Conservation (phyloP, 2,329 filamentous ascomycete species). For the Talaromyces sp. region DNA sequence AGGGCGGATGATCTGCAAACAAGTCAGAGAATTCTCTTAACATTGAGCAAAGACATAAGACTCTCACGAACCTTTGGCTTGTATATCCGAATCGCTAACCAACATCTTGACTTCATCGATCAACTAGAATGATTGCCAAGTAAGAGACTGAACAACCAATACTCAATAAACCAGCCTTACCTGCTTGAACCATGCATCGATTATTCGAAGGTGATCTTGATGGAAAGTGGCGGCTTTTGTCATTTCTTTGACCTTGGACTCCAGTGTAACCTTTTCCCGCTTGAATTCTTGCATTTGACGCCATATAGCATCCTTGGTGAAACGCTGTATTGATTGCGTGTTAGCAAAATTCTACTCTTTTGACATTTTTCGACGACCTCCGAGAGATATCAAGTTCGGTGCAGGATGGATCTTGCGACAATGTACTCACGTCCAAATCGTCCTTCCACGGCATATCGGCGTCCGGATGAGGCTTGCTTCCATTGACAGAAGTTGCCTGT, state of each 20-base stretch:
- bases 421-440: slow-evolving; percentile 64
- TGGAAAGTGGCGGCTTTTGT: slow-evolving; percentile 73
- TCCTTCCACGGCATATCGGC: slow-evolving; percentile 65
- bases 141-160: slow-evolving; percentile 2
- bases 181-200: slow-evolving; percentile 93
- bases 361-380: background rate
- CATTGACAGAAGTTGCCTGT: slow-evolving; percentile 70
- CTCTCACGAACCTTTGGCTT: slow-evolving; percentile 22
- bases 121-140: slow-evolving; percentile 20
- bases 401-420: slow-evolving; percentile 18
- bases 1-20: slow-evolving; percentile 22
- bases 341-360: background rate
- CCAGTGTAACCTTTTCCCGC: slow-evolving; percentile 75
- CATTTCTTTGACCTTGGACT: slow-evolving; percentile 73
- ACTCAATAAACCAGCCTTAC: slow-evolving; percentile 44
- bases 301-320: slow-evolving; percentile 92
- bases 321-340: slow-evolving; percentile 54
- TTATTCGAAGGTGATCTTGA: slow-evolving; percentile 84
- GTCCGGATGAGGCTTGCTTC: slow-evolving; percentile 57
- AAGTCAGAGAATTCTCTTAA: background rate
- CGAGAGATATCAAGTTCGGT: background rate
- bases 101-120: slow-evolving; percentile 44
- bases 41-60: background rate
- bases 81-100: slow-evolving; percentile 23
- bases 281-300: slow-evolving; percentile 98